Conservation (phyloP, 73 alveolate species). For the Paramecium bursaria region DNA sequence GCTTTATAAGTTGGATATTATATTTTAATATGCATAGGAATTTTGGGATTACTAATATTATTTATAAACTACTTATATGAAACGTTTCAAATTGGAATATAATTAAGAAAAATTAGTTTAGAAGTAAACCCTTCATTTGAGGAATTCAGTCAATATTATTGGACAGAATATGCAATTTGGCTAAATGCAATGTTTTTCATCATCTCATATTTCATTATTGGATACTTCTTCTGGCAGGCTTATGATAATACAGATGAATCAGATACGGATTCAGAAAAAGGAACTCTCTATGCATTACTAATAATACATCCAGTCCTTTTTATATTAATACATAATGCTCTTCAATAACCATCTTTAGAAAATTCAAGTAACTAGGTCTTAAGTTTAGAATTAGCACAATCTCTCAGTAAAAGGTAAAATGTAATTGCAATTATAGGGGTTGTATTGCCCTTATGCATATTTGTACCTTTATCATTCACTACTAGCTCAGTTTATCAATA, state of each 20-base stretch:
- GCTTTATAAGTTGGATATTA: not conserved
- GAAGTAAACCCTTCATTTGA: not conserved
- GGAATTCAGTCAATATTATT: conserved; percentile 11
- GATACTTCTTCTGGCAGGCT: not conserved
- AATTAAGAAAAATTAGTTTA: too few species aligned
- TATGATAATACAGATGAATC: not conserved
- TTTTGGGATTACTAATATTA: not conserved
- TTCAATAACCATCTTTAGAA: not conserved
- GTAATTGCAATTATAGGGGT: not conserved
- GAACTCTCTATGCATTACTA: conserved; percentile 26
- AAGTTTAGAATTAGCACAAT: not conserved
- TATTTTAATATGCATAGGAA: not conserved
- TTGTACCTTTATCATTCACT: not conserved
- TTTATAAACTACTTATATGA: too few species aligned
- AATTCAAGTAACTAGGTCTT: too few species aligned
- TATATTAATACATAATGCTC: conserved; percentile 3
- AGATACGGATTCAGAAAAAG: conserved; percentile 4
- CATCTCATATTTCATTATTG: not conserved
- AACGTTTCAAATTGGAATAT: too few species aligned
- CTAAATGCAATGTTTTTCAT: conserved; percentile 26
- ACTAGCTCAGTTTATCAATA: not conserved
- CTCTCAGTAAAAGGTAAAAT: not conserved
- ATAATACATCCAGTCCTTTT: not conserved
- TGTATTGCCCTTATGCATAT: not conserved
- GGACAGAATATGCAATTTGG: conserved; percentile 11